Evolutionary conservation across 305 asterid genomes (phyloP), one percentile per base, ranked within the genome.

Genomic region (Solanum chacoense): DNA sequence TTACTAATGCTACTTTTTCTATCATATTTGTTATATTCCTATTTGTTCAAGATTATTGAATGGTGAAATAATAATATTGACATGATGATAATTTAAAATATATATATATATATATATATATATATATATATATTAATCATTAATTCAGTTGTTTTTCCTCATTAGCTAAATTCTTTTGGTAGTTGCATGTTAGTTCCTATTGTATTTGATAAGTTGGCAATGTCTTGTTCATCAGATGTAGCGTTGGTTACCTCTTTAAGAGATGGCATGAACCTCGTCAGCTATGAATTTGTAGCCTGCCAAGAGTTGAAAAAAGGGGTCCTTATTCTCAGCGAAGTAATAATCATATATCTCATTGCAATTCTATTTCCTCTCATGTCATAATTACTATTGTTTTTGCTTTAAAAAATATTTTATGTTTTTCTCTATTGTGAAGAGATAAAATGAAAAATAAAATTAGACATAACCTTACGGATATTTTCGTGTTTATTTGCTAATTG

Each of bases 211-310:
- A 89, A 89, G 84, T 85, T 81, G 69, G 37, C 32, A 59, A 26
- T 89, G 20, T 88, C 38, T 75, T 84, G 31, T 73, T 87, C 88
- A 76, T 91, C 98, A 97, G 99, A 96, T 91, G 93, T 96, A 89
- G 98, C 99, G 74, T 96, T 96, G 87, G 98, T 96, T 89, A 96
- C 98, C n/a, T 96, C 99, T 84, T 89, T 97, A 95, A 92, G 98
- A 88, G 99, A 97, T 91, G 99, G 99, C 90, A 97, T 97, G 99
- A 97, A 97, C 91, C 99, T 97, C 4, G 99, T 97, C 89, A 97
- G 99, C 93, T 95, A 97, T 92, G 99, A 97, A 94, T 97, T 94
- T 90, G 99, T 97, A 91, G 98, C 99, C 28, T 96, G 98, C 90
- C 99, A 97, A 92, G 98, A 93, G 89, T 92, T 96, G 63, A 97